Evolutionary conservation across 257 asterid species (phyloP).

Genomic region (Lavandula angustifolia): DNA sequence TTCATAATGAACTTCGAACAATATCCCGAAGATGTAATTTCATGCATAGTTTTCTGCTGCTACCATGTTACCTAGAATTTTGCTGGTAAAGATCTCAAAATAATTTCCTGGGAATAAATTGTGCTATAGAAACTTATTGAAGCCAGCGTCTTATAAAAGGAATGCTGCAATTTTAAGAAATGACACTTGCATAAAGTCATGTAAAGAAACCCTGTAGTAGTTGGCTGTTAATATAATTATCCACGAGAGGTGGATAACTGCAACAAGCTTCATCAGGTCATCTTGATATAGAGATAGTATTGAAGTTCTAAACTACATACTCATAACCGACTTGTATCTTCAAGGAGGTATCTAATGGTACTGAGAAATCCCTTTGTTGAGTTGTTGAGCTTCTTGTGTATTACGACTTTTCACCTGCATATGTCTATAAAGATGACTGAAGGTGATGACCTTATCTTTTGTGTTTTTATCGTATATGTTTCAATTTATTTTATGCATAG

Average conservation of each 20-base stretch:
- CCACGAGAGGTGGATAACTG: conserved; percentile 9
- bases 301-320: not conserved
- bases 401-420: conserved; percentile 2
- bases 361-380: conserved; percentile 2
- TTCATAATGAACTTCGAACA: not conserved
- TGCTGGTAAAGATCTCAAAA: not conserved
- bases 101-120: not conserved
- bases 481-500: not conserved
- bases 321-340: not conserved
- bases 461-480: not conserved
- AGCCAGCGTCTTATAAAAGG: not conserved
- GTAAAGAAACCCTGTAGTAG: not conserved
- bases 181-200: not conserved
- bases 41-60: conserved; percentile 9
- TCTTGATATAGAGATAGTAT: not conserved
- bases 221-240: not conserved
- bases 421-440: not conserved
- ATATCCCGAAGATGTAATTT: not conserved
- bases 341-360: conserved; percentile 1
- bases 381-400: not conserved
- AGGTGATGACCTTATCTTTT: not conserved
- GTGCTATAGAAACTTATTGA: not conserved
- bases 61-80: not conserved
- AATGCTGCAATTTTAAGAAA: not conserved
- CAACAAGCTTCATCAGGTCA: conserved; percentile 9